Percentiles rank a stretch among this genome's conserved stretches.
Evolutionary conservation across 495 filamentous ascomycete genomes (phyloP).

Genomic region (Penicillium cosmopolitanum): DNA sequence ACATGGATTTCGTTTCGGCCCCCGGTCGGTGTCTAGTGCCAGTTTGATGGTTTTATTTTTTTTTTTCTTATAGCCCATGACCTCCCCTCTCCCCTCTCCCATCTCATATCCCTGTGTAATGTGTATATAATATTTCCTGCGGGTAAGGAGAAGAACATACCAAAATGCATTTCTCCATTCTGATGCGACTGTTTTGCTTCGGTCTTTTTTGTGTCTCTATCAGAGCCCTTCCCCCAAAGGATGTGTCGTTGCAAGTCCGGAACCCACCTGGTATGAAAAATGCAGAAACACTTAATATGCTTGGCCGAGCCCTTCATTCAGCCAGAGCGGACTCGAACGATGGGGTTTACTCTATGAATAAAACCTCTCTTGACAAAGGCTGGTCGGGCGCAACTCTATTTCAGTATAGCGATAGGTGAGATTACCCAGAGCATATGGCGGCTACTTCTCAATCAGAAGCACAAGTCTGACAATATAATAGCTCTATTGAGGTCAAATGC

Average conservation of each 20-base stretch:
- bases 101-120: background rate
- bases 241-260: slow-evolving; percentile 18
- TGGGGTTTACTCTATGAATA: slow-evolving; percentile 33
- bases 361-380: slow-evolving; percentile 41
- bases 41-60: background rate
- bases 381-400: slow-evolving; percentile 43
- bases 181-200: background rate
- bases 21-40: background rate
- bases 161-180: background rate
- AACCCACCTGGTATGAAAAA: slow-evolving; percentile 21
- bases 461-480: background rate
- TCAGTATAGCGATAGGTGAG: slow-evolving; percentile 9
- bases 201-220: background rate
- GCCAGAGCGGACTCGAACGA: slow-evolving; percentile 17
- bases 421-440: background rate
- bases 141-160: background rate
- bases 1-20: background rate
- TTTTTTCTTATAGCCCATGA: background rate
- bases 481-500: slow-evolving; percentile 39
- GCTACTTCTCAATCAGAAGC: background rate
- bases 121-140: background rate
- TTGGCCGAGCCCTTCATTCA: slow-evolving; percentile 16
- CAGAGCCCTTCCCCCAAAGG: background rate
- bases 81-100: background rate
- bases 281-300: slow-evolving; percentile 17